Base-by-base conservation (phyloP, 2,329 filamentous ascomycete species). In the Xylariaceae sp. region DNA sequence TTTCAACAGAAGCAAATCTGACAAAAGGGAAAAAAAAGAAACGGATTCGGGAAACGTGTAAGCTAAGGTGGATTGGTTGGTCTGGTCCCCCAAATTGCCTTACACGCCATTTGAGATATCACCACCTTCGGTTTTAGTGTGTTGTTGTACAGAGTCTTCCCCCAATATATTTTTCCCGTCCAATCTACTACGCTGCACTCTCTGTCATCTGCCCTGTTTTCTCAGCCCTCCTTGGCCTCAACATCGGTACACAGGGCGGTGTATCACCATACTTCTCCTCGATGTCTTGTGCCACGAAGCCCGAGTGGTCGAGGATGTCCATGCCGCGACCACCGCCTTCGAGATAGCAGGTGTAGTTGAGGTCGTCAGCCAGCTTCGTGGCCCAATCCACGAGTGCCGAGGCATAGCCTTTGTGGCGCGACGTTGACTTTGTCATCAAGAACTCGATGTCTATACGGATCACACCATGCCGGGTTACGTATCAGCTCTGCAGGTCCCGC, bases 281-380 rank as follows among this genome's bases (percentile, higher is more conserved):
- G 34, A 69, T 55, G n/a, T 68, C 63, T 35, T 67, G 63, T 35
- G 62, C 60, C 58, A 61, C 56, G 55, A 70, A 68, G 34, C 67
- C 66, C 18, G 55, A 57, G 37, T 61, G 59, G 44, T 67, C 63
- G 37, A 64, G 66, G 30, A 67, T 70, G 13, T 61, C 61, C 64
- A 67, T 61, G 6, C 67, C 66, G 11, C 64, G 60, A 39, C 64
- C 63, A 4, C 66, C 67, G 8, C 66, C 66, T n/a, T 70, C 66
- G 18, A 68, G 64, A 54, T 70, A 69, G 47, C 64, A 65, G 13
- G 64, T 58, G 18, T 64, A 59, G 23, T 61, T 64, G 13, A 67
- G 65, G 11, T 63, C 59, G 39, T 67, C 68, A 1, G 63, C 64
- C 4, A 69, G 57, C 23, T 61, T 63, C 23, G 64, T 64, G 39